Base-by-base conservation (phyloP, 225 moss, liverwort and hornwort species). In the Antitrichia curtipendula region DNA sequence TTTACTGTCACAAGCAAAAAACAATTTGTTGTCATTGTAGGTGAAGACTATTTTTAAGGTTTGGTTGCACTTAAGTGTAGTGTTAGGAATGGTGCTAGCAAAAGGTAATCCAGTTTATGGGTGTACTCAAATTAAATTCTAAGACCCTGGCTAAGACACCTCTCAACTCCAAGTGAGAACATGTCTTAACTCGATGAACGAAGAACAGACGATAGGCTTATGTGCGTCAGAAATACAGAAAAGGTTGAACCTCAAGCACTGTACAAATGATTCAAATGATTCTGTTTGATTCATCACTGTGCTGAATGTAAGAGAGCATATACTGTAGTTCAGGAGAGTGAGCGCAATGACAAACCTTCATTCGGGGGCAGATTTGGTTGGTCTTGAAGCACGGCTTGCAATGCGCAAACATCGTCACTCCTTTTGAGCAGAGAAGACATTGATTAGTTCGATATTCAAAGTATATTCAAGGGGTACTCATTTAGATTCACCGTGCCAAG, bases 351-450 rank as follows among this genome's bases (percentile, higher is more conserved):
- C 84, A 45, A 78, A 93, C 92, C 93, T 92, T 93, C 93, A 83
- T 88, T 85, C 36, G 91, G 91, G 60, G 92, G 91, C 20, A 93
- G 71, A 87, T 93, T 92, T 50, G 93, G 92, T 89, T 93, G 91
- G 82, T 92, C 91, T 43, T 87, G 68, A 79, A 92, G 89, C 54
- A 93, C 85, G 82, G 62, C 78, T 92, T 93, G 92, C 66, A 93
- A 90, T 49, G 89, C 89, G 41, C 84, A 69, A 71, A 92, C 82
- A 89, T 89, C 92, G 34, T 89, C 92, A 77, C 80, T 90, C 88
- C 93, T 43, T 38, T 66, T 66, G n/a, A 66, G 69, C 84, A 50
- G 72, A 85, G 61, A 61, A 52, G 56, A 77, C 66, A 28, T 40
- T 59, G 25, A 53, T 66, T 54, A 88, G 71, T 75, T 69, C 75